Evolutionary conservation across 2,329 filamentous ascomycete species (phyloP).

Genomic region (Fusarium torreyae): DNA sequence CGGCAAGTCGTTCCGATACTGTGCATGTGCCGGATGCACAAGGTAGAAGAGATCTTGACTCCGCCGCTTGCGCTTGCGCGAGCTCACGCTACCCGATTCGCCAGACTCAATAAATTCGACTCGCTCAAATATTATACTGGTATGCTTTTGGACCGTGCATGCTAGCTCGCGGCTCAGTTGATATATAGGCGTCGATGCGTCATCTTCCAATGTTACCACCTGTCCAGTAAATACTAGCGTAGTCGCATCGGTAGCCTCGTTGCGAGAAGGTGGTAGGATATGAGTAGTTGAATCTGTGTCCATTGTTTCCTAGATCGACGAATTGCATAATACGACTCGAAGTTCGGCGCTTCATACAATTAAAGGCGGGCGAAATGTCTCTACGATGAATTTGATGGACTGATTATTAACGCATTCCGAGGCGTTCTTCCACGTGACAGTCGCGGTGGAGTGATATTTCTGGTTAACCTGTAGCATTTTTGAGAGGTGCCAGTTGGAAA

Average conservation of each 20-base stretch:
- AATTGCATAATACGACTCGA: not conserved
- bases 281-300: not conserved
- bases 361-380: not conserved
- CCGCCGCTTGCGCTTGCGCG: not conserved
- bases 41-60: conserved; percentile 32
- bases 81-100: not conserved
- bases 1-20: conserved; percentile 5
- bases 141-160: conserved; percentile 10
- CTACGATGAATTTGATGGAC: too few species aligned
- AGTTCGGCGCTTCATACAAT: not conserved
- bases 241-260: fast-evolving
- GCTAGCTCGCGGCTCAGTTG: conserved; percentile 23
- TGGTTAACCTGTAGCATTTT: not conserved
- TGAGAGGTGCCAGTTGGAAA: too few species aligned
- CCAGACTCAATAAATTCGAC: conserved; percentile 4
- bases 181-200: conserved; percentile 19
- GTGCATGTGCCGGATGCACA: conserved; percentile 2
- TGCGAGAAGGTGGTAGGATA: not conserved
- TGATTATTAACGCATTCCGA: not conserved
- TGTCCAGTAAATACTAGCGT: conserved; percentile 29
- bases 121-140: conserved; percentile 29
- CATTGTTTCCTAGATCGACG: not conserved
- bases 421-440: not conserved
- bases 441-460: not conserved
- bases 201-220: conserved; percentile 5